A percentile compares a stretch with the other conserved stretches of the same genome.
Conservation (phyloP, 108 stramenopile genomes). For the Cyclotella choctawhatcheeana region DNA sequence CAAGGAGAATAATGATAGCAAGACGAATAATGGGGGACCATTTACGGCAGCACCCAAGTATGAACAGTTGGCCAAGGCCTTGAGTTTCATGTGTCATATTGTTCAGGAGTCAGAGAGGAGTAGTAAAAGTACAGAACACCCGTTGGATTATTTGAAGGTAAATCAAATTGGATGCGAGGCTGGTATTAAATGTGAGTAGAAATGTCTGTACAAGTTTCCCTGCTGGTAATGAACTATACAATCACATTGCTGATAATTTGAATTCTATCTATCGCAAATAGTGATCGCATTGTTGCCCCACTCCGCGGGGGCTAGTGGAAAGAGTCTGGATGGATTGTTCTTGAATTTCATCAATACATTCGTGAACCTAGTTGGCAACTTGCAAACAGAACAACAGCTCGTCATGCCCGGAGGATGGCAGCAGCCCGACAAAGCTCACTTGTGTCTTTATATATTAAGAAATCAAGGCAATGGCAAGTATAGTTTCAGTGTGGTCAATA, state of each 20-base stretch:
- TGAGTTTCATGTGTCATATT: conserved; percentile 84
- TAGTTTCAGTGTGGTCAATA: conserved; percentile 87
- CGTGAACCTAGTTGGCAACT: conserved; percentile 79
- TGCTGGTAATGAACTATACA: not conserved
- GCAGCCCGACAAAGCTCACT: conserved; percentile 71
- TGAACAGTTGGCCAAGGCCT: conserved; percentile 82
- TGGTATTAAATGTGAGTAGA: conserved; percentile 69
- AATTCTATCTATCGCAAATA: too few species aligned
- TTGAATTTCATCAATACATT: conserved; percentile 89
- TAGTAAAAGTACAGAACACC: conserved; percentile 37
- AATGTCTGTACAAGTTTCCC: too few species aligned
- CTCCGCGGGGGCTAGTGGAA: conserved; percentile 82
- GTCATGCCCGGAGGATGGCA: conserved; percentile 93
- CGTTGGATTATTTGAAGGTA: conserved; percentile 61
- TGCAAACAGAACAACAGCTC: conserved; percentile 78
- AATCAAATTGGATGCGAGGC: conserved; percentile 87
- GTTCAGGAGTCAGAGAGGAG: conserved; percentile 72
- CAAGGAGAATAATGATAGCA: conserved; percentile 3
- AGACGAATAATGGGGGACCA: not conserved
- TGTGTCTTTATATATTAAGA: conserved; percentile 86
- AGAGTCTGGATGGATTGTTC: conserved; percentile 78
- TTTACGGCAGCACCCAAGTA: conserved; percentile 69
- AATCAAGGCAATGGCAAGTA: conserved; percentile 75
- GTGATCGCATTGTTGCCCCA: conserved; percentile 82
- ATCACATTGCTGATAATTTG: not conserved